Evolutionary conservation across 176 grass and related monocot genomes (phyloP), one percentile per base, ranked within the genome.

Genomic region (Eragrostis nindensis): DNA sequence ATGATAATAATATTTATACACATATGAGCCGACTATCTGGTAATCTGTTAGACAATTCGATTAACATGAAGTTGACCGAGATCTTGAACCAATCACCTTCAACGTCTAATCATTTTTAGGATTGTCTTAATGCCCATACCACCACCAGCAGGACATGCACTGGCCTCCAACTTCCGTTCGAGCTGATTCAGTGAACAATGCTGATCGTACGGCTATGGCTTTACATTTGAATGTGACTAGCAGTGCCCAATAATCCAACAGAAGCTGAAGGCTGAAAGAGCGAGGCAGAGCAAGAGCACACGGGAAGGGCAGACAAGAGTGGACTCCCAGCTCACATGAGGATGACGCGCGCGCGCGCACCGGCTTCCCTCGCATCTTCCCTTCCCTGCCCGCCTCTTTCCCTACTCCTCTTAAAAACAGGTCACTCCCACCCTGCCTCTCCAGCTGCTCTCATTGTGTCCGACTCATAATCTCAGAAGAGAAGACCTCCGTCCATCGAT

Each of bases 281-380:
- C 32, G 32, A 36, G 32, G 32, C 32, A 36, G 32, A 36, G n/a
- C n/a, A n/a, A n/a, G n/a, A n/a, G n/a, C n/a, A n/a, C n/a, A n/a
- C n/a, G n/a, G n/a, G n/a, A n/a, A n/a, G n/a, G n/a, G n/a, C n/a
- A 67, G 56, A 82, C 79, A 81, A 5, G 68, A 15, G 62, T 64
- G 32, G 82, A 75, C 71, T 68, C 40, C 82, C 52, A 77, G 77
- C 82, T 25, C 63, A 77, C 21, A 59, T 15, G 25, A 47, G 2
- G 45, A 48, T 25, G 11, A 45, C n/a, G n/a, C 16, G n/a, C 25
- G 15, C 59, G 60, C 75, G 42, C 71, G 40, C 40, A 42, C 40
- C 40, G 40, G 40, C 62, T n/a, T 48, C 15, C 27, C 7, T n/a
- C n/a, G n/a, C n/a, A n/a, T n/a, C n/a, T n/a, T n/a, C n/a, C n/a